Percentiles rank a stretch among this genome's conserved stretches.
phyloP scores from a whole-genome alignment of 495 filamentous ascomycete genomes.

The Hamigera avellanea region DNA sequence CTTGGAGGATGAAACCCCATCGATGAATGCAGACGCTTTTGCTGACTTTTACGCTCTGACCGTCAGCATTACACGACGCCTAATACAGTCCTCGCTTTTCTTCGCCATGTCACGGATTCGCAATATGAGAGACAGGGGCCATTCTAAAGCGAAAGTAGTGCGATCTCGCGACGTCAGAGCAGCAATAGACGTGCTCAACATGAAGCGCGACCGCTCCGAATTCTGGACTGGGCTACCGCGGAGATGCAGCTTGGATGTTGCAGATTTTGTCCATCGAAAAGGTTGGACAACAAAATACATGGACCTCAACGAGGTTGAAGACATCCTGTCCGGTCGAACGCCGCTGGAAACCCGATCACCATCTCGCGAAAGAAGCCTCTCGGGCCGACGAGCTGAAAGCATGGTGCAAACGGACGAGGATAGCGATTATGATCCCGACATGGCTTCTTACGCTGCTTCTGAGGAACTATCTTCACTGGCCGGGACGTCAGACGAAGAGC shows the following conservation, averaged over 20 bases:
- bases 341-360: neutral
- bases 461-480: slow-evolving; percentile 3
- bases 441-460: slow-evolving; percentile 4
- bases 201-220: slow-evolving; percentile 23
- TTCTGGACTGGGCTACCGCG: slow-evolving; percentile 53
- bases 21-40: slow-evolving; percentile 56
- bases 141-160: slow-evolving; percentile 28
- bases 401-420: slow-evolving; percentile 10
- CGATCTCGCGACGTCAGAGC: slow-evolving; percentile 50
- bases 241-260: slow-evolving; percentile 46
- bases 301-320: slow-evolving; percentile 44
- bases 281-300: slow-evolving; percentile 21
- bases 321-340: slow-evolving; percentile 20
- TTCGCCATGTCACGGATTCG: slow-evolving; percentile 49
- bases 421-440: slow-evolving; percentile 9
- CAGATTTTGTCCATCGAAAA: slow-evolving; percentile 25
- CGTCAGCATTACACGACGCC: slow-evolving; percentile 51
- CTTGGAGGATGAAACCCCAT: slow-evolving; percentile 39
- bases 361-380: slow-evolving; percentile 2
- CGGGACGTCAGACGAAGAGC: slow-evolving; percentile 7
- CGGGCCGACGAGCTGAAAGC: slow-evolving; percentile 1
- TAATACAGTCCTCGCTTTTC: slow-evolving; percentile 56
- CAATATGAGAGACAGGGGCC: slow-evolving; percentile 24
- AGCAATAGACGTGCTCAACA: slow-evolving; percentile 41
- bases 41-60: slow-evolving; percentile 62